Base-by-base conservation (phyloP, 164 flowering plant genomes). In the Saururus chinensis region DNA sequence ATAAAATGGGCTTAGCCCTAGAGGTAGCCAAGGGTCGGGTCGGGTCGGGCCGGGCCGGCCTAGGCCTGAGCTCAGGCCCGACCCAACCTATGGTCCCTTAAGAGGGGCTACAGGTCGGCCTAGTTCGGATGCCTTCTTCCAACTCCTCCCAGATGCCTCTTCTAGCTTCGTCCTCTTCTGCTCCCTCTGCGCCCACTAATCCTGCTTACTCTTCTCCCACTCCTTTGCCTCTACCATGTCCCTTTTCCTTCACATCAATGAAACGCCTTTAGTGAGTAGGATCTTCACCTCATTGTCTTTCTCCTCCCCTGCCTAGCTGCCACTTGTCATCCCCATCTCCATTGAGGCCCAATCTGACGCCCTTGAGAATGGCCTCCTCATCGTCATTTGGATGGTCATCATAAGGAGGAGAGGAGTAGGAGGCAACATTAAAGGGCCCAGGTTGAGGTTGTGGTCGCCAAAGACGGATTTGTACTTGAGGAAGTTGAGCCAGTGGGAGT, bases 401-500 rank as follows among this genome's bases (percentile, higher is more conserved):
- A 35, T 48, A 24, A 9, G 40, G 16, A 13, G 14, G 22, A 19
- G 19, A 19, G 25, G 22, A 16, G 7, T 8, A 14, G 64, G 20
- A 24, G 45, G 23, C 35, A 25, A n/a, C n/a, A n/a, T n/a, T 35
- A 1, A 11, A 12, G 42, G 45, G n/a, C n/a, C n/a, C n/a, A n/a
- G n/a, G 9, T 81, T 85, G 19, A 87, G 71, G 57, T 84, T 88
- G 22, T 84, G 77, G 62, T 91, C 97, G 0, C 95, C 95, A 61
- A 91, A 88, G 1, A 91, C 97, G n/a, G 82, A 76, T 72, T 86
- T 91, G 67, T 91, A 88, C 70, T 72, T 81, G 61, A 81, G 59
- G 79, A 91, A 91, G 71, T 91, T 91, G 66, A 78, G 78, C 95
- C 98, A 91, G 64, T 88, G 98, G 66, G 81, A 75, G 60, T 91